Evolutionary conservation across 768 basidiomycete species (phyloP), one percentile per base, ranked within the genome.

Genomic region (Austroboletus eburneus): DNA sequence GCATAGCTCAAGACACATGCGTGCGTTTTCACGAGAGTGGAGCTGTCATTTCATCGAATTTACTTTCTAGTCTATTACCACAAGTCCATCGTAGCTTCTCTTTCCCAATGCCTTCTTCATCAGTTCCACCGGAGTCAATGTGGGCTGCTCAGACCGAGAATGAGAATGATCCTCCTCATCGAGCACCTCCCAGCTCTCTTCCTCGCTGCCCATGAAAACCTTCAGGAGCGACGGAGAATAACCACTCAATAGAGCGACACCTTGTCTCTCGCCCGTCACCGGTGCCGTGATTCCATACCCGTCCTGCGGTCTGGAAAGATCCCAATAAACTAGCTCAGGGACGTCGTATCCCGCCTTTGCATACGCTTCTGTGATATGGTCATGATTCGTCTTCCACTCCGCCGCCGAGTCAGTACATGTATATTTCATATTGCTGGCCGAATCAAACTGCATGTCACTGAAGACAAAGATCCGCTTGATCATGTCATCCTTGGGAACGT

Each of bases 391-490:
- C 55, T 77, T 72, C 81, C 83, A 86, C 1, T 53, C 30, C 2
- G 34, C 41, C 3, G 9, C 38, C 8, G 39, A 0, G 3, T 42
- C 24, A 24, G 64, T 58, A 4, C 6, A 5, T 1, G 21, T 14
- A n/a, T n/a, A n/a, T 13, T 4, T 17, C n/a, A 1, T 13, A 9
- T 29, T n/a, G n/a, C n/a, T 18, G 17, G 55, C 53, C 2, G 9
- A 14, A 57, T 87, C 82, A 52, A 88, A 88, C 64, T 87, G 85
- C 86, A 88, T 87, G 58, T 88, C 85, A 3, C 79, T 78, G 61
- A 90, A 88, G 35, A 88, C 72, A 58, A 89, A 87, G 0, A 88
- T 65, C 5, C 82, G 76, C 67, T 84, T 81, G 67, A 88, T 75
- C 85, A 88, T 87, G 39, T 87, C 77, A 42, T 83, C 83, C 46